Evolutionary conservation across 257 asterid genomes (phyloP), one percentile per base, ranked within the genome.

Genomic region (Dorcoceras hygrometricum): DNA sequence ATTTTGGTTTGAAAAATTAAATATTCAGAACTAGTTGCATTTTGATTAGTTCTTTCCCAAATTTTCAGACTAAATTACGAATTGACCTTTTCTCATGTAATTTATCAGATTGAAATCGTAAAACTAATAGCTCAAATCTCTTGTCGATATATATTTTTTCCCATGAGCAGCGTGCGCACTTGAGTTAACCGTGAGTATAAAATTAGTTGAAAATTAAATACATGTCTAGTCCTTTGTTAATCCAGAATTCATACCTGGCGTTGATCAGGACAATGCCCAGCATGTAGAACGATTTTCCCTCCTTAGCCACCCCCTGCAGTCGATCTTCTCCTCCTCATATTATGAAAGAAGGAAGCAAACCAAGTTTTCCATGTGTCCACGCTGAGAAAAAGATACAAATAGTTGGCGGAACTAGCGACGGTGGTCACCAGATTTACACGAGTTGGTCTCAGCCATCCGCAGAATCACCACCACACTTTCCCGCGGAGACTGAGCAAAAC

Each of bases 351-450:
- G 39, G 79, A 68, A 72, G 70, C 43, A 58, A 90, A 71, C 82
- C 83, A 75, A 83, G 95, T 76, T 83, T 83, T 69, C 74, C 72
- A 75, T 63, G 62, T 5, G 54, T 76, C 0, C 85, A 78, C 56
- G 86, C 89, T 7, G 95, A 81, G 29, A 59, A 82, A 68, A 81
- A 86, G 78, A 70, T 81, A 4, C 91, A 85, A 69, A 73, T 85
- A 16, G 79, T 87, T 59, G 79, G 88, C 19, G 20, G 50, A 39
- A 39, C 12, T 16, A 43, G 16, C 5, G 4, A 16, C 4, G 19
- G 53, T 43, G 20, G 20, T 43, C 8, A 43, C 53, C 20, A 43
- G 53, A 12, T 14, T 43, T 43, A 43, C 20, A 1, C 6, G 53
- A 16, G 53, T 43, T 43, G 53, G 53, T 43, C 53, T 26, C 69